Evolutionary conservation across 805 yeast species (phyloP).

Genomic region (Cyberlindnera petersonii): DNA sequence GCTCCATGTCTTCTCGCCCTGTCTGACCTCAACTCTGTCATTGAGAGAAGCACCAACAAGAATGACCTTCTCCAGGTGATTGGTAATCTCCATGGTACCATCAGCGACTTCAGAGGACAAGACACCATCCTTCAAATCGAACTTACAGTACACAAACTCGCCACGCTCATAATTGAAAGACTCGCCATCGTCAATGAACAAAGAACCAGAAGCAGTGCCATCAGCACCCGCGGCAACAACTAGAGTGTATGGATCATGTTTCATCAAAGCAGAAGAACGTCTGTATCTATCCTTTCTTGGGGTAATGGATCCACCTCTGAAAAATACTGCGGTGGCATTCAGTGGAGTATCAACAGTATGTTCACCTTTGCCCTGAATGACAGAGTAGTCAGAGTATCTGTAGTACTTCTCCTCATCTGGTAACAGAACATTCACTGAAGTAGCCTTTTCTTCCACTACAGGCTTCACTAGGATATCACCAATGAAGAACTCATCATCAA

Average conservation of each 20-base stretch:
- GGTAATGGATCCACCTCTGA: conserved; percentile 77
- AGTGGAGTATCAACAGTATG: conserved; percentile 43
- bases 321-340: conserved; percentile 61
- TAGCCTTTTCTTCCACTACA: conserved; percentile 53
- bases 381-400: conserved; percentile 41
- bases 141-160: conserved; percentile 42
- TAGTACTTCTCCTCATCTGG: conserved; percentile 53
- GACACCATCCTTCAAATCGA: conserved; percentile 35
- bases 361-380: conserved; percentile 36
- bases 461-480: conserved; percentile 85
- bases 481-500: conserved; percentile 82
- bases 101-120: conserved; percentile 30
- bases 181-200: conserved; percentile 86
- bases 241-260: conserved; percentile 74
- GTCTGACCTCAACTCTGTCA: conserved; percentile 29
- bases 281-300: conserved; percentile 70
- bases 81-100: conserved; percentile 26
- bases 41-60: conserved; percentile 37
- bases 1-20: conserved; percentile 36
- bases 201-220: conserved; percentile 50
- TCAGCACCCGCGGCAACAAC: conserved; percentile 51
- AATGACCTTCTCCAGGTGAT: conserved; percentile 51
- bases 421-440: conserved; percentile 31
- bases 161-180: conserved; percentile 54
- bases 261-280: conserved; percentile 74